A percentile compares a stretch with the other conserved stretches of the same genome.
Evolutionary conservation across 2,329 filamentous ascomycete species (phyloP).

Genomic region (Cercospora zeina): DNA sequence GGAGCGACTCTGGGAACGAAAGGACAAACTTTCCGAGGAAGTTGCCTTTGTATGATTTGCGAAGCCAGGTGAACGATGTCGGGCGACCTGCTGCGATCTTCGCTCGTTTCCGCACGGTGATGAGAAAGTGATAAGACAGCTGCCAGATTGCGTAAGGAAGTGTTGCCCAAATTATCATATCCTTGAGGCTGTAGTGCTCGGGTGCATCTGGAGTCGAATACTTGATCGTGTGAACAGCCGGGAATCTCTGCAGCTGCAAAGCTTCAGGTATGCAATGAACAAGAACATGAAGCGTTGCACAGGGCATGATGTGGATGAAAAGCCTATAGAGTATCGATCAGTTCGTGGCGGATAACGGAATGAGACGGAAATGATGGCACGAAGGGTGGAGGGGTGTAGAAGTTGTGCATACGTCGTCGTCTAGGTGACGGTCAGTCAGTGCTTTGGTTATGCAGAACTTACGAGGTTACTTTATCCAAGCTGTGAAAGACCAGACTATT

Average conservation of each 20-base stretch:
- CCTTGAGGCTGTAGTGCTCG: conserved; percentile 70
- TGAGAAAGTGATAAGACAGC: conserved; percentile 86
- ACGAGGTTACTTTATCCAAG: conserved; percentile 93
- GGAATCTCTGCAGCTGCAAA: conserved; percentile 69
- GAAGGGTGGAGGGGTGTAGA: neutral
- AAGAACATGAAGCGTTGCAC: conserved; percentile 86
- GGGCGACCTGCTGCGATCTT: conserved; percentile 95
- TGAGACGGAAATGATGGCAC: neutral
- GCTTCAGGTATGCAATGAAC: conserved; percentile 75
- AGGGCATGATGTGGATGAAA: conserved; percentile 99
- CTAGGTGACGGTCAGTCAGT: conserved; percentile 22
- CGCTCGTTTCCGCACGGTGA: conserved; percentile 89
- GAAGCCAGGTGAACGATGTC: conserved; percentile 96
- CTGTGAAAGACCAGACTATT: conserved; percentile 98
- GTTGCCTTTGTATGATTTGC: conserved; percentile 82
- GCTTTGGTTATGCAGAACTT: conserved; percentile 23
- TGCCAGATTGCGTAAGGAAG: conserved; percentile 94
- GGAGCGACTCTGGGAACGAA: conserved; percentile 69
- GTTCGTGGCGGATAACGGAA: conserved; percentile 5
- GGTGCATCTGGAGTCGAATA: conserved; percentile 66
- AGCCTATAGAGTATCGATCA: conserved; percentile 50
- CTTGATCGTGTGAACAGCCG: conserved; percentile 82
- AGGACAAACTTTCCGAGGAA: conserved; percentile 87
- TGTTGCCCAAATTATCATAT: conserved; percentile 93
- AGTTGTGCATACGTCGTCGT: conserved; percentile 31